A percentile compares a stretch with the other conserved stretches of the same genome.
These are phyloP conservation scores for Sclerotinia borealis DNA, from an alignment of 2,329 filamentous ascomycete species.

Conservation along the genomic window DNA sequence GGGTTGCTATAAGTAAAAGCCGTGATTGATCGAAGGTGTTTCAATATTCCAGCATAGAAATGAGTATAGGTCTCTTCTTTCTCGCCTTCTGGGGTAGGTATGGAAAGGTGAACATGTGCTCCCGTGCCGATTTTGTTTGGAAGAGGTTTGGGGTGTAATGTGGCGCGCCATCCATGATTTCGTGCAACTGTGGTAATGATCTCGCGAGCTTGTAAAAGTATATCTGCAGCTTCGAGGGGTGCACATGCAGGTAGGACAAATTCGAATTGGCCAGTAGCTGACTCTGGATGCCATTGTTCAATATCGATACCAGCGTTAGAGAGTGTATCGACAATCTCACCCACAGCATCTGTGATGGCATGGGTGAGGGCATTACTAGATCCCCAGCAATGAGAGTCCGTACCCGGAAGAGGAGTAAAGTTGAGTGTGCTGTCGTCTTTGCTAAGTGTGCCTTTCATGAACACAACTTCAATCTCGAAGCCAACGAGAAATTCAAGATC, in stretches of 20 bases:
- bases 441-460: conserved; percentile 44
- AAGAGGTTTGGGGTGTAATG: conserved; percentile 35
- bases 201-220: conserved; percentile 7
- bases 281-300: conserved; percentile 10
- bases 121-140: not conserved
- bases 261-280: conserved; percentile 10
- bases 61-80: conserved; percentile 31
- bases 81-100: conserved; percentile 13
- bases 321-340: conserved; percentile 58
- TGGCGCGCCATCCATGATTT: conserved; percentile 4
- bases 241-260: conserved; percentile 7
- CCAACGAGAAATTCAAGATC: conserved; percentile 60
- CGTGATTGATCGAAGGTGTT: conserved; percentile 5
- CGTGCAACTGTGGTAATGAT: not conserved
- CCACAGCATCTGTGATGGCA: conserved; percentile 50
- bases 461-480: conserved; percentile 77
- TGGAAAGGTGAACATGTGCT: conserved; percentile 12
- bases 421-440: conserved; percentile 30
- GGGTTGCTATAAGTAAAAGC: conserved; percentile 5
- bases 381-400: conserved; percentile 65
- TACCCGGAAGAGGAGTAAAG: conserved; percentile 42
- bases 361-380: conserved; percentile 57
- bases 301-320: conserved; percentile 37
- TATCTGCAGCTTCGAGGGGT: conserved; percentile 8
- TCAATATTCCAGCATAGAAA: conserved; percentile 14